These are phyloP conservation scores for Pugionium dolabratum DNA, from an alignment of 345 rosid species.

Conservation along the genomic window DNA sequence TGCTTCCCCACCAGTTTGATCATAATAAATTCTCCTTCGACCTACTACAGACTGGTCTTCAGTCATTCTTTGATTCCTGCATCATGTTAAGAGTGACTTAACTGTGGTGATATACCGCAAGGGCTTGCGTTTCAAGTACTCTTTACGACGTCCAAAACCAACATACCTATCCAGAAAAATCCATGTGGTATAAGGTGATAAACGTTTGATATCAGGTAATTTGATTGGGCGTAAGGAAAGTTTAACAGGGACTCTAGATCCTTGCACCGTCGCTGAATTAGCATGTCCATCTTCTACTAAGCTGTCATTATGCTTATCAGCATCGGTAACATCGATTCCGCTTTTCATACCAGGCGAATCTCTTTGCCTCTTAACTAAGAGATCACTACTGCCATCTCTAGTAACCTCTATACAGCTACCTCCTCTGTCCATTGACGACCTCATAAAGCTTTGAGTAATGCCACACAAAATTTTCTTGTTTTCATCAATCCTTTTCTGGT, in stretches of 20 bases:
- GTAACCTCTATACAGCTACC: slow-evolving; percentile 40
- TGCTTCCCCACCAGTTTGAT: slow-evolving; percentile 96
- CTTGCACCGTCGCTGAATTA: slow-evolving; percentile 64
- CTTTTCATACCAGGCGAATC: slow-evolving; percentile 65
- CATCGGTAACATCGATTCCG: slow-evolving; percentile 55
- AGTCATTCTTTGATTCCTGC: slow-evolving; percentile 99
- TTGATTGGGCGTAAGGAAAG: slow-evolving; percentile 75
- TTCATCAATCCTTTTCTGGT: slow-evolving; percentile 79
- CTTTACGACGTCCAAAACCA: slow-evolving; percentile 7
- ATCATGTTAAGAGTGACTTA: slow-evolving; percentile 12
- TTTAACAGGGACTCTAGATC: slow-evolving; percentile 75
- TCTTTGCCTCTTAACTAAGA: slow-evolving; percentile 74
- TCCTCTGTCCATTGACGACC: slow-evolving; percentile 59
- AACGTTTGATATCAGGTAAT: slow-evolving; percentile 70
- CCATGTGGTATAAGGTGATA: slow-evolving; percentile 98
- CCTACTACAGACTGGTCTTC: slow-evolving; percentile 98
- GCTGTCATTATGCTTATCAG: slow-evolving; percentile 53
- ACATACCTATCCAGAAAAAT: slow-evolving; percentile 87
- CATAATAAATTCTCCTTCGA: slow-evolving; percentile 96
- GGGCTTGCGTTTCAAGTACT: slow-evolving; percentile 11
- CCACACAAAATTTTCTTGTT: slow-evolving; percentile 62
- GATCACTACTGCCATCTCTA: slow-evolving; percentile 39
- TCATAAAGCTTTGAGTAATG: slow-evolving; percentile 55
- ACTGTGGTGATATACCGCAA: not conserved
- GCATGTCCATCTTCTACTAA: slow-evolving; percentile 60